phyloP scores from a whole-genome alignment of 2,329 filamentous ascomycete genomes.

The Pezicula carpinea region DNA sequence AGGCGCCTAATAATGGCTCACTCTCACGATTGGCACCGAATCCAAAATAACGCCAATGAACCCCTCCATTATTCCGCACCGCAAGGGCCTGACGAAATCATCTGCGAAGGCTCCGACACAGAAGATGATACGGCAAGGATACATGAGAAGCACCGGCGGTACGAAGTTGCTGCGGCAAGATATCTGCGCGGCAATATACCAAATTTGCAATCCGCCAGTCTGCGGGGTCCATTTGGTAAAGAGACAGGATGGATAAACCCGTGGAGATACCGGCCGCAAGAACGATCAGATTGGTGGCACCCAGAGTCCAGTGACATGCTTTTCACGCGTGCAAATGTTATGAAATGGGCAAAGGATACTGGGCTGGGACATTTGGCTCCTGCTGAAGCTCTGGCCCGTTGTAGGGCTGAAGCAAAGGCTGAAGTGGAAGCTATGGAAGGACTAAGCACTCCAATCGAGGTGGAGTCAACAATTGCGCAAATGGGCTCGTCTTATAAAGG shows the following conservation, averaged over 20 bases:
- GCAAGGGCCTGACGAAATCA: conserved; percentile 39
- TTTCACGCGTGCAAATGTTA: conserved; percentile 18
- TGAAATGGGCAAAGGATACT: conserved; percentile 15
- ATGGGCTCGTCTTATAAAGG: no score
- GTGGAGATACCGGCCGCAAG: conserved; percentile 35
- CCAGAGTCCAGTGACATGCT: conserved; percentile 19
- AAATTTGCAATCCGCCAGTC: conserved; percentile 52
- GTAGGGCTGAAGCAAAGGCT: conserved; percentile 12
- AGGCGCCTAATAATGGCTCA: background rate
- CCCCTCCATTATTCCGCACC: conserved; percentile 44
- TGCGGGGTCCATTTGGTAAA: conserved; percentile 57
- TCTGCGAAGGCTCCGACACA: conserved; percentile 54
- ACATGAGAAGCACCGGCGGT: conserved; percentile 47
- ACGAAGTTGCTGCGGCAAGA: conserved; percentile 53
- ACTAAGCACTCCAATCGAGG: background rate
- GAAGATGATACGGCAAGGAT: conserved; percentile 45
- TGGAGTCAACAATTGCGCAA: no score
- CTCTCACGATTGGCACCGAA: background rate
- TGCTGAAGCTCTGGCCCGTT: conserved; percentile 18
- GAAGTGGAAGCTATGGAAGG: conserved; percentile 8
- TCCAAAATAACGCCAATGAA: conserved; percentile 23
- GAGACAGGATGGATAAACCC: conserved; percentile 48
- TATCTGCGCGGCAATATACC: conserved; percentile 54
- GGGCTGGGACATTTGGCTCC: conserved; percentile 17
- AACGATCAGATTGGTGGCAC: conserved; percentile 18